Evolutionary conservation across 2,329 filamentous ascomycete genomes (phyloP).

Genomic region (Colletotrichum euphorbiae): DNA sequence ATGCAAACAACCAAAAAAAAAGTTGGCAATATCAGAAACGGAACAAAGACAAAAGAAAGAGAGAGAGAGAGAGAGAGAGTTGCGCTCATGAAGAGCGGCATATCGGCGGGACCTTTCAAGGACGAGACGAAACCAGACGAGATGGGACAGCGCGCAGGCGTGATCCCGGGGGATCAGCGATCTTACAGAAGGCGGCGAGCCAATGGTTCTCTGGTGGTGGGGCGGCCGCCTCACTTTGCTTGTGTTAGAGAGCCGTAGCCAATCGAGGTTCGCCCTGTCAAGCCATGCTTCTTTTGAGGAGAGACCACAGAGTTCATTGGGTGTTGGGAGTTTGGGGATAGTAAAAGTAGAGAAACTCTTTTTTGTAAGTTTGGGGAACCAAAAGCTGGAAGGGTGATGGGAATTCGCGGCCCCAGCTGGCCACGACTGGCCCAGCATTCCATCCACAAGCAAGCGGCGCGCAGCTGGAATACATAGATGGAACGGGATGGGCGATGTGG

Average conservation of each 20-base stretch:
- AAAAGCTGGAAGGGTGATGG: background rate
- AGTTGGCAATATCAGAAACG: background rate
- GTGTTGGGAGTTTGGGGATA: background rate
- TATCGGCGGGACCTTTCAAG: background rate
- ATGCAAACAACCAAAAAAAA: background rate
- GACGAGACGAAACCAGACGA: constrained; percentile 24
- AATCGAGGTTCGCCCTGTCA: constrained; percentile 27
- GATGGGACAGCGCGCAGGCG: constrained; percentile 11
- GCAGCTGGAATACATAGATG: background rate
- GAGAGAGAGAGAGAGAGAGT: background rate
- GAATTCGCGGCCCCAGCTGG: background rate
- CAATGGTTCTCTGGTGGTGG: constrained; percentile 23
- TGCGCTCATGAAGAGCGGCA: constrained; percentile 2
- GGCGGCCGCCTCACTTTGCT: constrained; percentile 39
- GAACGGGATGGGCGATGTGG: background rate
- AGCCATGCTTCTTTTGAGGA: constrained; percentile 10
- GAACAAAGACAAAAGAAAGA: too few species aligned
- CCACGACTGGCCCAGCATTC: background rate
- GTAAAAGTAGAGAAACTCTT: background rate
- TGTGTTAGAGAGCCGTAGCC: constrained; percentile 30
- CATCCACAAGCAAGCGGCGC: background rate
- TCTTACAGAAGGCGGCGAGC: constrained; percentile 9
- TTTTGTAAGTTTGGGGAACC: background rate
- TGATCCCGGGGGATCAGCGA: background rate
- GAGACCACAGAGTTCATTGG: constrained; percentile 1